Conservation (phyloP, 2,329 filamentous ascomycete species). For the Trichoderma lentiforme region DNA sequence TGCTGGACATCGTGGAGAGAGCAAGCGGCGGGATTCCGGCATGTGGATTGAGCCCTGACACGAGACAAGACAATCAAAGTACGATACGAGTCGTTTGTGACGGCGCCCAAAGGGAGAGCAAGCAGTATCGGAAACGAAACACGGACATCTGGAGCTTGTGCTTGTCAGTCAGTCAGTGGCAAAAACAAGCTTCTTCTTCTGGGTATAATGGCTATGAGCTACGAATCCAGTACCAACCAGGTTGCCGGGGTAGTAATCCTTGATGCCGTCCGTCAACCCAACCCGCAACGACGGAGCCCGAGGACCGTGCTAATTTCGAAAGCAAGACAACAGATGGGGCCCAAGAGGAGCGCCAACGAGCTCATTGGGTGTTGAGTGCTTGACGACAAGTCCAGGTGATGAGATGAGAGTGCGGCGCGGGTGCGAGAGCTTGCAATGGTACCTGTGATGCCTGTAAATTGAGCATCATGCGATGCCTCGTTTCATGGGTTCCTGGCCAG, state of each 20-base stretch:
- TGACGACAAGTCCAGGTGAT: background rate
- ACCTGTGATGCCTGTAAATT: background rate
- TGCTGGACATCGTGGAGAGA: background rate
- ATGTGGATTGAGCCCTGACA: background rate
- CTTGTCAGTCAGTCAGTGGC: background rate
- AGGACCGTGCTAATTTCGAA: background rate
- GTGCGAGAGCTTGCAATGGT: background rate
- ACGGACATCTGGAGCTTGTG: background rate
- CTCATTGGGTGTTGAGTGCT: background rate
- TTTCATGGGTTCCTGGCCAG: background rate
- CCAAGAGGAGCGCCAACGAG: background rate
- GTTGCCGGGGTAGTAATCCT: background rate
- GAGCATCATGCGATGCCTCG: background rate
- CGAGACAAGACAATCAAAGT: background rate
- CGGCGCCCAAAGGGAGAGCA: background rate
- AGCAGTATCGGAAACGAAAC: background rate
- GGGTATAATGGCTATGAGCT: background rate
- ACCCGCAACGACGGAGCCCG: background rate
- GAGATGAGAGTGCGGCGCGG: background rate
- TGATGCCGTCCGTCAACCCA: background rate
- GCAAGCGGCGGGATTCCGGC: background rate
- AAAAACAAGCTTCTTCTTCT: background rate
- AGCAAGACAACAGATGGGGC: background rate
- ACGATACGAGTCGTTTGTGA: background rate
- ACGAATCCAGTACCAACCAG: background rate